Evolutionary conservation across 2,329 filamentous ascomycete species (phyloP).

Genomic region (Xylaria sp.): DNA sequence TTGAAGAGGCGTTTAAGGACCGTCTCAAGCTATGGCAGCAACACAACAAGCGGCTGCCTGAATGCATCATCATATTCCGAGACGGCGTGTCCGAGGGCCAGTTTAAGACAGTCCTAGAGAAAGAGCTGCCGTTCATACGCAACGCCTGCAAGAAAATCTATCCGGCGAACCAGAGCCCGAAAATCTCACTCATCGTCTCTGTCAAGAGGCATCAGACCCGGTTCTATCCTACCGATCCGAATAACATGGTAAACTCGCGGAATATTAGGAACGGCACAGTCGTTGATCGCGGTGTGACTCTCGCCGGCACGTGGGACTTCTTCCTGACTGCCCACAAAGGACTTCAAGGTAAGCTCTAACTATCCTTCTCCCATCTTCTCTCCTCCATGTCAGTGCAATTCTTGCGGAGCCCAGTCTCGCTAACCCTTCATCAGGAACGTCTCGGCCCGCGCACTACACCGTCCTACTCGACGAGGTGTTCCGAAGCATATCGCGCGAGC

Average conservation of each 20-base stretch:
- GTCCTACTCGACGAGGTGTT: constrained; percentile 75
- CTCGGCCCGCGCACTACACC: constrained; percentile 84
- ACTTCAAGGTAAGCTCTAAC: constrained; percentile 63
- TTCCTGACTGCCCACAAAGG: constrained; percentile 82
- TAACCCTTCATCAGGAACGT: constrained; percentile 57
- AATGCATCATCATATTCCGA: constrained; percentile 82
- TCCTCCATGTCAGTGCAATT: too few relatives aligned
- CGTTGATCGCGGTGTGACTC: constrained; percentile 83
- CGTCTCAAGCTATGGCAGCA: constrained; percentile 70
- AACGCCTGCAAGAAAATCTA: constrained; percentile 68
- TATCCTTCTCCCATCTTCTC: too few relatives aligned
- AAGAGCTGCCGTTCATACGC: constrained; percentile 71
- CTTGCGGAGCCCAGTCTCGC: neutral
- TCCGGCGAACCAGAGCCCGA: constrained; percentile 58
- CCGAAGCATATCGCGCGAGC: constrained; percentile 40
- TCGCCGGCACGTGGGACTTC: constrained; percentile 80
- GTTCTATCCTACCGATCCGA: constrained; percentile 72
- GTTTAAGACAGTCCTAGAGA: constrained; percentile 69
- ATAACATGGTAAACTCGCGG: constrained; percentile 54
- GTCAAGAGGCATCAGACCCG: constrained; percentile 90
- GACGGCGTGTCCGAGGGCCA: constrained; percentile 91
- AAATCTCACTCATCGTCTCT: constrained; percentile 76
- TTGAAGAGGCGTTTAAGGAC: constrained; percentile 66
- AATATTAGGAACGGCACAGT: constrained; percentile 80
- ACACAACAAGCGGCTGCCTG: constrained; percentile 64